Conservation (phyloP, 768 basidiomycete genomes). For the Dendrothele bispora region DNA sequence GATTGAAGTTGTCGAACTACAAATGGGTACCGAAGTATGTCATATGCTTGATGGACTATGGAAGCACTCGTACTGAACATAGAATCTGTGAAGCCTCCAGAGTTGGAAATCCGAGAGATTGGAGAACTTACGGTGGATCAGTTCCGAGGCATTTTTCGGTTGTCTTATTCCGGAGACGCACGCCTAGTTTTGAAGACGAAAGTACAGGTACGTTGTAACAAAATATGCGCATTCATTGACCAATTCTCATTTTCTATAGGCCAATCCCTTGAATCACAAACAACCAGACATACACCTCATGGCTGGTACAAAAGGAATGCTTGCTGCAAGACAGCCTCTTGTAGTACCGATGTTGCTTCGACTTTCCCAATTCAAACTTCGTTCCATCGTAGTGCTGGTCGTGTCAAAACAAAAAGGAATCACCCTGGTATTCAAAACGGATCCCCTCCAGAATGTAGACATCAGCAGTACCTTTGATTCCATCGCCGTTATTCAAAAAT, state of each 20-base stretch:
- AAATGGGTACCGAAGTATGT: conserved; percentile 94
- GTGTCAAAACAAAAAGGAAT: conserved; percentile 98
- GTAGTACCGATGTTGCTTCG: conserved; percentile 98
- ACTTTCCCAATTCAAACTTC: conserved; percentile 91
- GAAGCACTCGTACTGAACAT: background rate
- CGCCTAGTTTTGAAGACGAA: conserved; percentile 86
- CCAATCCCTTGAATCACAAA: conserved; percentile 93
- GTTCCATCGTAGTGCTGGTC: conserved; percentile 95
- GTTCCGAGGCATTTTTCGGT: conserved; percentile 93
- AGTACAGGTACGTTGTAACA: conserved; percentile 68
- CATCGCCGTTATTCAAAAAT: conserved; percentile 96
- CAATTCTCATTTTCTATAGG: conserved; percentile 42
- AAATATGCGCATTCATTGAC: conserved; percentile 1
- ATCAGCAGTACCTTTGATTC: conserved; percentile 98
- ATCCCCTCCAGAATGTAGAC: conserved; percentile 96
- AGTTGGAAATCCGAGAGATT: conserved; percentile 95
- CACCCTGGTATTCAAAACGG: conserved; percentile 99
- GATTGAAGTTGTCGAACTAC: conserved; percentile 97
- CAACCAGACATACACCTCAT: conserved; percentile 88
- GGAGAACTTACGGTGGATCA: conserved; percentile 95
- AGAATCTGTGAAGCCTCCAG: conserved; percentile 75
- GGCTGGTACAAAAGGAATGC: conserved; percentile 80
- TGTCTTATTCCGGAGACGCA: conserved; percentile 94
- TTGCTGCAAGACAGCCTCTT: conserved; percentile 92
- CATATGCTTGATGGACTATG: background rate